phyloP scores from a whole-genome alignment of 345 rosid genomes.

The Linum trigynum region DNA sequence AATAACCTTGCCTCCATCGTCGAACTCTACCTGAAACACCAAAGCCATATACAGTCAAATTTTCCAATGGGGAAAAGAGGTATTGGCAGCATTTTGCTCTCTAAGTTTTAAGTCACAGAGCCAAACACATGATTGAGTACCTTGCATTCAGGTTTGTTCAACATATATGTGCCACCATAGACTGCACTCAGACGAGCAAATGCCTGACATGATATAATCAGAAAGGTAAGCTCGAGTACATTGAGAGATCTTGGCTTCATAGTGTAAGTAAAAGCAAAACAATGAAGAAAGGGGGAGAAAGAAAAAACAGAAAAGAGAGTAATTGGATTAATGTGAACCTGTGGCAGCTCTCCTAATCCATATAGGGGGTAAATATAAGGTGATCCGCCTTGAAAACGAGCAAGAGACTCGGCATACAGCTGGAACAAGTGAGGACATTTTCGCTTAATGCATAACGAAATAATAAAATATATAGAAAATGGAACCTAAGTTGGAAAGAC shows the following conservation, averaged over 20 bases:
- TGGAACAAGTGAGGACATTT: constrained; percentile 21
- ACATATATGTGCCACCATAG: constrained; percentile 95
- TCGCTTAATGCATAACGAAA: constrained; percentile 4
- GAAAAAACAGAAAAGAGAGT: background rate
- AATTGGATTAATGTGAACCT: constrained; percentile 35
- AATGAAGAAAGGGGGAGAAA: background rate
- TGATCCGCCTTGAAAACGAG: constrained; percentile 97
- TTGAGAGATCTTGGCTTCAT: background rate
- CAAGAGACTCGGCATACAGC: constrained; percentile 87
- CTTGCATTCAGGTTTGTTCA: constrained; percentile 94
- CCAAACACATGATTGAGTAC: constrained; percentile 20
- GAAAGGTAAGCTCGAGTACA: background rate
- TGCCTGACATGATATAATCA: constrained; percentile 36
- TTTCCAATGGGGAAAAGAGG: background rate
- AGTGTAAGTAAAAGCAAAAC: background rate
- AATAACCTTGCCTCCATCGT: constrained; percentile 68
- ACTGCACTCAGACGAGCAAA: constrained; percentile 98
- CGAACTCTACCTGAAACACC: constrained; percentile 62
- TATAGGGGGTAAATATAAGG: constrained; percentile 93
- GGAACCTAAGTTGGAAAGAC: background rate
- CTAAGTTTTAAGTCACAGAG: background rate
- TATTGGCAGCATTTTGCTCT: background rate
- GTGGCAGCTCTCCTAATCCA: constrained; percentile 97
- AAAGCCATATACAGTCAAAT: constrained; percentile 9
- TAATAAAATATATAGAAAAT: constrained; percentile 1